Conservation (phyloP, 441 rosid species). For the Theobroma grandiflorum region DNA sequence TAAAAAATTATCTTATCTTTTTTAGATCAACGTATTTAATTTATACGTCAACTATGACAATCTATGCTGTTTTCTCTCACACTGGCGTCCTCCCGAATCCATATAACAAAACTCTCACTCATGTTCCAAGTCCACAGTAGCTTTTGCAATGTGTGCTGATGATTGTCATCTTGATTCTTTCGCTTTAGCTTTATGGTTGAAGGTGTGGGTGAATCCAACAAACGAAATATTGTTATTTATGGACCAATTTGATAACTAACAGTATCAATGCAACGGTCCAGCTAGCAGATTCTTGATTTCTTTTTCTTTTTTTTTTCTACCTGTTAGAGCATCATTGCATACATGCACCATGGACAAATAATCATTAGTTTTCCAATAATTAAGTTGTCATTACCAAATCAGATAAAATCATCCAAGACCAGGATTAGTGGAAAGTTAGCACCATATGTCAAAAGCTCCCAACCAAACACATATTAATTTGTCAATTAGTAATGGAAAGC, state of each 20-base stretch:
- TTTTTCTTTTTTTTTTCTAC: background rate
- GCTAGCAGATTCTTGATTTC: constrained; percentile 17
- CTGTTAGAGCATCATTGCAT: constrained; percentile 25
- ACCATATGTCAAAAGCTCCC: constrained; percentile 19
- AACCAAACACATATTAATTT: constrained; percentile 24
- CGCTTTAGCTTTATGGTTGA: background rate
- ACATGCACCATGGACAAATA: constrained; percentile 35
- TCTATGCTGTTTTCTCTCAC: background rate
- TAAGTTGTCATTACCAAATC: constrained; percentile 27
- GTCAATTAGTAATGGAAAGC: constrained; percentile 22
- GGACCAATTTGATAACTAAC: background rate
- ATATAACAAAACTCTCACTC: too few relatives aligned
- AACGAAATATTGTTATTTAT: background rate
- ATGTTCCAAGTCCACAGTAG: background rate
- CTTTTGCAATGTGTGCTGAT: background rate
- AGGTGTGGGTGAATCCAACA: background rate
- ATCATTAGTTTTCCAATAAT: constrained; percentile 33
- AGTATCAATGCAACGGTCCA: constrained; percentile 17
- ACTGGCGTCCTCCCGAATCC: background rate
- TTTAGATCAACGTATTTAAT: too few relatives aligned
- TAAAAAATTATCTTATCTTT: too few relatives aligned
- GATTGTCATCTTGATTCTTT: background rate
- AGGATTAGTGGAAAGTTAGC: constrained; percentile 26
- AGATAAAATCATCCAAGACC: constrained; percentile 14
- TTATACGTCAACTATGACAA: too few relatives aligned